Evolutionary conservation across 176 grass and related monocot species (phyloP).

Genomic region (Carex cristatella): DNA sequence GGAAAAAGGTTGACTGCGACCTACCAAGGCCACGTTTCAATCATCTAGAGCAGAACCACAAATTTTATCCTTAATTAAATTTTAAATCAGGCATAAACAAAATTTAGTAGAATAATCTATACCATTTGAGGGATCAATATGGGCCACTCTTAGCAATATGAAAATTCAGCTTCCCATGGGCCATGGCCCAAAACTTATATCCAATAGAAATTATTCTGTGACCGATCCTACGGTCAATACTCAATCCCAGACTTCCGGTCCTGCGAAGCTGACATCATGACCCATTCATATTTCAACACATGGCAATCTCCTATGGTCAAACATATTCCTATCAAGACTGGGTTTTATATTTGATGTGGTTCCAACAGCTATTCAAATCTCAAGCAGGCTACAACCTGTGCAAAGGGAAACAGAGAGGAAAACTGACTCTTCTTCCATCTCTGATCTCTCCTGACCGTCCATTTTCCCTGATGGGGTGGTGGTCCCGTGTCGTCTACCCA

Average conservation of each 20-base stretch:
- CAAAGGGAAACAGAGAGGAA: neutral
- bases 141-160: neutral
- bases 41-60: neutral
- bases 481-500: conserved; percentile 20
- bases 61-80: neutral
- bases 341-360: neutral
- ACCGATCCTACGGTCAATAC: neutral
- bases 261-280: neutral
- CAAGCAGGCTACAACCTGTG: neutral
- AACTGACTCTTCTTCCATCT: neutral
- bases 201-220: neutral
- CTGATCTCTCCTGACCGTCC: neutral
- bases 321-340: neutral
- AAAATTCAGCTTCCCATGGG: neutral
- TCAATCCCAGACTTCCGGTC: neutral
- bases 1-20: neutral
- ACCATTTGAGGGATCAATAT: neutral
- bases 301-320: neutral
- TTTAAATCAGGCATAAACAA: neutral
- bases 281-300: neutral
- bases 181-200: neutral
- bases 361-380: neutral
- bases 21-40: neutral
- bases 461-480: conserved; percentile 13
- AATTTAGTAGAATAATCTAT: neutral